phyloP scores from a whole-genome alignment of 2,329 filamentous ascomycete species.

The Fonsecaea pugnacius region DNA sequence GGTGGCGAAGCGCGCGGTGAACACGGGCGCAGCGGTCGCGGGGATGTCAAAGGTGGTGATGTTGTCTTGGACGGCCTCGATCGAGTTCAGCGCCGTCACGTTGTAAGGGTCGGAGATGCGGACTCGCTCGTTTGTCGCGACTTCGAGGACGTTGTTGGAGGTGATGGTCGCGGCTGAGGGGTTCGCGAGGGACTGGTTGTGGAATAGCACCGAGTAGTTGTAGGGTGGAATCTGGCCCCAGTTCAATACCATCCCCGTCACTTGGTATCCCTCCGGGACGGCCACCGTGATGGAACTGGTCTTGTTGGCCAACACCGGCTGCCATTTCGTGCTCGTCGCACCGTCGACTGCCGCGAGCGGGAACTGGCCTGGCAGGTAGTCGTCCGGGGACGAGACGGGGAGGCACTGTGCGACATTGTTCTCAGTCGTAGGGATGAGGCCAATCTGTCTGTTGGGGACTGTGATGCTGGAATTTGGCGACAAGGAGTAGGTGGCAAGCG shows the following conservation, averaged over 20 bases:
- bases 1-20: slow-evolving; percentile 48
- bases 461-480: slow-evolving; percentile 56
- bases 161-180: slow-evolving; percentile 30
- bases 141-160: slow-evolving; percentile 13
- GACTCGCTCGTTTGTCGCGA: slow-evolving; percentile 41
- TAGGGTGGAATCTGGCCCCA: slow-evolving; percentile 63
- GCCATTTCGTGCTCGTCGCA: slow-evolving; percentile 69
- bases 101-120: slow-evolving; percentile 47
- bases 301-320: slow-evolving; percentile 58
- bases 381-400: slow-evolving; percentile 53
- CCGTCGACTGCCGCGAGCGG: slow-evolving; percentile 70
- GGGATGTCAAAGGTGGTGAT: slow-evolving; percentile 42
- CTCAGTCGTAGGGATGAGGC: slow-evolving; percentile 57
- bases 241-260: slow-evolving; percentile 60
- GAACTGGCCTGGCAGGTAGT: slow-evolving; percentile 68
- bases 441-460: slow-evolving; percentile 63
- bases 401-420: slow-evolving; percentile 70
- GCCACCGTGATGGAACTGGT: slow-evolving; percentile 63
- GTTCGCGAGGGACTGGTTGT: slow-evolving; percentile 49
- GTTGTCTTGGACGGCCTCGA: slow-evolving; percentile 48
- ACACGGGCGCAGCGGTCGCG: slow-evolving; percentile 37
- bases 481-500: slow-evolving; percentile 52
- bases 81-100: slow-evolving; percentile 41
- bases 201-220: slow-evolving; percentile 60
- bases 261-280: slow-evolving; percentile 45